Conservation (phyloP, 495 filamentous ascomycete species). For the Elaphomyces granulatus region DNA sequence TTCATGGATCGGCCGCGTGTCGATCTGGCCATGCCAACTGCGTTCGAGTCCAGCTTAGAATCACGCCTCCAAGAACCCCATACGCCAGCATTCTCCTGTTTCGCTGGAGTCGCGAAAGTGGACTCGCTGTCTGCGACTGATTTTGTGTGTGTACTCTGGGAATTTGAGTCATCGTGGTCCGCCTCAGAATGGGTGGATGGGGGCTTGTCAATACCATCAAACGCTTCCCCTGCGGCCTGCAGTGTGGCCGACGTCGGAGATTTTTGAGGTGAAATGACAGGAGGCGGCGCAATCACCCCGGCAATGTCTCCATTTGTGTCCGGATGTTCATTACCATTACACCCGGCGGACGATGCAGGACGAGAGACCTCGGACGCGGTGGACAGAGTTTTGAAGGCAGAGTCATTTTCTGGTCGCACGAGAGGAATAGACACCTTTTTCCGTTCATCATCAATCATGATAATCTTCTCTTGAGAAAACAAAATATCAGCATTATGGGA, state of each 20-base stretch:
- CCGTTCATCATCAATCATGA: constrained; percentile 71
- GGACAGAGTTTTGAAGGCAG: constrained; percentile 58
- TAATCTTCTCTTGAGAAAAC: constrained; percentile 79
- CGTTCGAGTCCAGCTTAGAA: constrained; percentile 30
- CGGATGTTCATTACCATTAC: constrained; percentile 3
- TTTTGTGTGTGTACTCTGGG: constrained; percentile 14
- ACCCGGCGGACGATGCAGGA: not conserved
- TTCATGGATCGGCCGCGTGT: constrained; percentile 53
- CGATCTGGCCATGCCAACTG: constrained; percentile 27
- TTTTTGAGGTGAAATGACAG: not conserved
- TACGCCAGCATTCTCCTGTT: constrained; percentile 36
- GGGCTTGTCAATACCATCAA: too few species aligned
- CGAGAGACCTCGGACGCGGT: constrained; percentile 33
- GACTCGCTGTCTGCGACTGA: constrained; percentile 15
- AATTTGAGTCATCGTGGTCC: constrained; percentile 16
- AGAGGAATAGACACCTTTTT: constrained; percentile 87
- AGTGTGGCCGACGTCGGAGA: too few species aligned
- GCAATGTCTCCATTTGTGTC: constrained; percentile 17
- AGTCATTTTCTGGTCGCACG: constrained; percentile 82
- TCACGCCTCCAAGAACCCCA: constrained; percentile 61
- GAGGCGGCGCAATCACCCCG: constrained; percentile 1
- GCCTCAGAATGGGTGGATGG: constrained; percentile 6
- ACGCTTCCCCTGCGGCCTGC: not conserved
- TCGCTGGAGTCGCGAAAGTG: constrained; percentile 20
- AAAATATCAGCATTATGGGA: constrained; percentile 81